Evolutionary conservation across 495 filamentous ascomycete genomes (phyloP), one percentile per base, ranked within the genome.

Genomic region (Margaritispora aquatica): DNA sequence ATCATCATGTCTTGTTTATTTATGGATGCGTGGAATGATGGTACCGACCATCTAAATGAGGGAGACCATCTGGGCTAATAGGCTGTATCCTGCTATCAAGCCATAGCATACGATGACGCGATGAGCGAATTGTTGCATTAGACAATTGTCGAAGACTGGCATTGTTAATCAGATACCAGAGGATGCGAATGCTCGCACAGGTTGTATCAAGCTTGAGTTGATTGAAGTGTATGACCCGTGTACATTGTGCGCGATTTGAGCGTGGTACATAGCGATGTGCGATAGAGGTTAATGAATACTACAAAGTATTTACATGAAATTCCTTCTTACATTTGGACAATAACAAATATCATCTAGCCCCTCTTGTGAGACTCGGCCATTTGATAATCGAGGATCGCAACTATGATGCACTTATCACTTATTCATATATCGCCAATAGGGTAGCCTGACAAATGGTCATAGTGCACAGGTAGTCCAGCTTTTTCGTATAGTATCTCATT

Each of bases 121-220:
- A 27, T 41, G 23, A 55, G 20, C 34, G 46, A n/a, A 22, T n/a
- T n/a, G 38, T 20, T 24, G 23, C 21, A 34, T 29, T 27, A 54
- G 21, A 3, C 47, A n/a, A 22, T 23, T 10, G 17, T 24, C 23
- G 2, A 50, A 8, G 47, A n/a, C n/a, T n/a, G n/a, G n/a, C n/a
- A n/a, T n/a, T n/a, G n/a, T n/a, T n/a, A 50, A 54, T 13, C 26
- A 55, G 34, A 55, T 46, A 44, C 22, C 26, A 24, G 22, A 23
- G 22, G 5, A 50, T 50, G 46, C 26, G 47, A 31, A 26, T 13
- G 36, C 13, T 44, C 47, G 48, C 22, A 13, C 29, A 44, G 26
- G 11, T 51, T 17, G 56, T 47, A 59, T 53, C 17, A 26, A 44
- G 41, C 34, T 29, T 49, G 54, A 44, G 54, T 57, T 57, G 26